Evolutionary conservation across 2,329 filamentous ascomycete genomes (phyloP), one percentile per base, ranked within the genome.

Genomic region (Scopulariopsis brevicaulis): DNA sequence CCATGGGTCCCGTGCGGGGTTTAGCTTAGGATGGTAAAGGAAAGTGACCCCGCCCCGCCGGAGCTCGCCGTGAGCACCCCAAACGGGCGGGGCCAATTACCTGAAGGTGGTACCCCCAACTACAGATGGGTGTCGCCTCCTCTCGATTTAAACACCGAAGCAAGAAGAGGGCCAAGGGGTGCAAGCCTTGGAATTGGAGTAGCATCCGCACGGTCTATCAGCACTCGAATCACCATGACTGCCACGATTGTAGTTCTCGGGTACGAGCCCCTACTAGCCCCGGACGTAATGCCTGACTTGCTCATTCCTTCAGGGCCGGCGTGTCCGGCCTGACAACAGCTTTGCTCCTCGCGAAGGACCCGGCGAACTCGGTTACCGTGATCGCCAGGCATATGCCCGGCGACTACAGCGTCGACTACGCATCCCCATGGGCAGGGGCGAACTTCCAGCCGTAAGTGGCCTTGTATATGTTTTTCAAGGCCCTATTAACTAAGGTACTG

Each of bases 341-440:
- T 2, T 66, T 79, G 50, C 66, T 78, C 53, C 70, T 81, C 37
- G 71, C 77, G 5, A 76, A 70, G 63, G 69, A 70, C 63, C 69
- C 72, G 56, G 67, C 64, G 32, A 75, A 78, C 61, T 67, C 63
- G 24, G 68, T 95, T 62, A 91, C 88, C 0, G 76, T 95, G 40
- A 76, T 90, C 37, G 87, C 90, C 6, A 95, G 93, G 67, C 88
- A 96, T 68, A 93, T 96, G 87, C 92, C 92, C 0, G 92, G 92
- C 43, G 92, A 96, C 73, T 94, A 93, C 70, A 87, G 93, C 63
- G 86, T 92, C 63, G 87, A 95, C 75, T 96, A 96, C 69, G 85
- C 89, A 1, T 95, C 89, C 6, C 90, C 90, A 1, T 95, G 89
- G 87, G 90, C 90, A 3, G 90, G 90, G 14, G 90, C 90, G 61